These are phyloP conservation scores for Colletotrichum abscissum DNA, from an alignment of 2,329 filamentous ascomycete species.

Conservation along the genomic window DNA sequence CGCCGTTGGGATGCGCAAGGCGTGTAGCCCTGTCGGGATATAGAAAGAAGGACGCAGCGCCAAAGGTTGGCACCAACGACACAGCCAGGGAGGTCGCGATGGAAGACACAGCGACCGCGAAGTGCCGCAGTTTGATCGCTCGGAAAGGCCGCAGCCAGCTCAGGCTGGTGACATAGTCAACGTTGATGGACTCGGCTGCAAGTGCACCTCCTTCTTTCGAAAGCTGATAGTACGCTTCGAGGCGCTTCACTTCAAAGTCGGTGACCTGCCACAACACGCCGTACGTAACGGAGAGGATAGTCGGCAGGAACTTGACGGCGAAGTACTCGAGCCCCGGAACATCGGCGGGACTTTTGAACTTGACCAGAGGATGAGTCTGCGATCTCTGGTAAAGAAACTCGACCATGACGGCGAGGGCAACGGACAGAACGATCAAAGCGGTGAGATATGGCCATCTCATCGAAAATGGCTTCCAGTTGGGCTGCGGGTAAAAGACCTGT, in stretches of 20 bases:
- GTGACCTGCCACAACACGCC: conserved; percentile 75
- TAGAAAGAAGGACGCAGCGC: conserved; percentile 71
- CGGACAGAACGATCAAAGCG: conserved; percentile 64
- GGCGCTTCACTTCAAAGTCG: conserved; percentile 74
- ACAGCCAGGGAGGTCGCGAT: conserved; percentile 73
- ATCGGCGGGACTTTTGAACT: conserved; percentile 61
- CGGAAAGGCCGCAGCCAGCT: conserved; percentile 73
- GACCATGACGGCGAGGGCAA: conserved; percentile 61
- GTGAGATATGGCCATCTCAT: conserved; percentile 73
- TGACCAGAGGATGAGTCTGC: conserved; percentile 54
- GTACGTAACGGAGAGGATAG: conserved; percentile 69
- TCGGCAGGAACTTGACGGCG: conserved; percentile 72
- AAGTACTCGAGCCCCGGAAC: conserved; percentile 67
- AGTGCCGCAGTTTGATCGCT: conserved; percentile 72
- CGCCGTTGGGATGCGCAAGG: conserved; percentile 49
- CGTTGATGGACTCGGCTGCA: conserved; percentile 75
- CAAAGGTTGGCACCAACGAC: conserved; percentile 75
- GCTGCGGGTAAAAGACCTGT: conserved; percentile 69
- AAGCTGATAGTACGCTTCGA: conserved; percentile 75
- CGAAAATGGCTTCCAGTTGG: conserved; percentile 74
- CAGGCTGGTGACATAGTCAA: conserved; percentile 78
- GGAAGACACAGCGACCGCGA: conserved; percentile 75
- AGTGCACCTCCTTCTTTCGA: conserved; percentile 69
- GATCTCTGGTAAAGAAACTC: conserved; percentile 68
- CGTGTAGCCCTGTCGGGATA: conserved; percentile 62